Base-by-base conservation (phyloP, 73 alveolate genomes). In the Urostyla sp. region DNA sequence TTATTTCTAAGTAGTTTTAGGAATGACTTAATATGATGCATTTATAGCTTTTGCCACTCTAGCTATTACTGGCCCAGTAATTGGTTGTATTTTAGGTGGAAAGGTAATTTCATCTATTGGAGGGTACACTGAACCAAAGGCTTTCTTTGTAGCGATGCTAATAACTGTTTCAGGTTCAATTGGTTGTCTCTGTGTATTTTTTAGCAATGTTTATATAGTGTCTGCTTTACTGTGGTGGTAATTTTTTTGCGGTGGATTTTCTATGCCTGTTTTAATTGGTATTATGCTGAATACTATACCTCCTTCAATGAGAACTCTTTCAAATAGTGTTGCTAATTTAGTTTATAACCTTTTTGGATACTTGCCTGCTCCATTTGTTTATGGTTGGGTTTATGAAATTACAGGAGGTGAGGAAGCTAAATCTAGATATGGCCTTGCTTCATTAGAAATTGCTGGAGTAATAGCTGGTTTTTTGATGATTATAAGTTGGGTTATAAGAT, bases 181-280 rank as follows among this genome's bases (percentile, higher is more conserved):
- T 11, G 88, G 95, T 73, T 95, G 96, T 0, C 45, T 86, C 11
- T 92, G 96, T 31, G 98, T 97, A 23, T 86, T 94, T 32, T 48
- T 88, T 24, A 73, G 90, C 28, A 60, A 85, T 43, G 76, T 80
- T 43, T 84, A 79, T 43, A 45, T 79, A 0, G 87, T 85, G 38
- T 73, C 92, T 61, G 34, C 75, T 0, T 57, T 93, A 27, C 67
- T 94, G 40, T 96, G 99, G 99, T 56, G 89, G 37, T 61, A 85
- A 40, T 58, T 96, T 44, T 94, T 94, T 81, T 89, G 88, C 84
- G 99, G 98, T 31, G 98, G 98, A 16, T 88, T 94, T 48, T 75
- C 92, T 10, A 94, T 95, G 72, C 99, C 99, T 0, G 96, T 95
- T 26, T 75, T 94, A 72, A 92, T 97, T 28, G 99, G 98, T 3